Percentiles rank a stretch among this genome's conserved stretches.
Evolutionary conservation across 345 rosid species (phyloP).

Genomic region (Dimocarpus longan): DNA sequence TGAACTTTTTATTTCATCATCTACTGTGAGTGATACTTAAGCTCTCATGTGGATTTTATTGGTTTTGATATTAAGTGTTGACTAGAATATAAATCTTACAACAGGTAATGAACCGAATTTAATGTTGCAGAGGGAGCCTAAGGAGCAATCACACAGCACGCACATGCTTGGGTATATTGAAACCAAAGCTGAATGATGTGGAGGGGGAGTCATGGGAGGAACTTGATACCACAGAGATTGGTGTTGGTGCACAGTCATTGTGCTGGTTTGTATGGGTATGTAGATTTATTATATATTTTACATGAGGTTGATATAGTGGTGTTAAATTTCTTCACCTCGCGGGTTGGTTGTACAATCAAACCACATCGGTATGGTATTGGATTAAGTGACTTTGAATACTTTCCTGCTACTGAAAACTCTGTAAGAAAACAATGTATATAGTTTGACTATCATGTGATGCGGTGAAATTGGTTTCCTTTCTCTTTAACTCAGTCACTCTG

Average conservation of each 20-base stretch:
- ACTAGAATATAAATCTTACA: conserved; percentile 47
- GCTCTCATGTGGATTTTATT: conserved; percentile 1
- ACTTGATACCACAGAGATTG: conserved; percentile 67
- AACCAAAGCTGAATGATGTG: conserved; percentile 68
- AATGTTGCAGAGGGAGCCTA: conserved; percentile 88
- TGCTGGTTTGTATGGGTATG: conserved; percentile 95
- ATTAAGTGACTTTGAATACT: too few relatives aligned
- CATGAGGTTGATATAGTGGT: neutral
- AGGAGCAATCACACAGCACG: conserved; percentile 72
- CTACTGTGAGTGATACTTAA: neutral
- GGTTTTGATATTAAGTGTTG: conserved; percentile 41
- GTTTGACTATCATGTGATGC: neutral
- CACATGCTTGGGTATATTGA: conserved; percentile 62
- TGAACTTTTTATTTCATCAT: neutral
- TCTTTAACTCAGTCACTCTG: neutral
- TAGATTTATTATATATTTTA: neutral
- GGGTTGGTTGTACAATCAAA: too few relatives aligned
- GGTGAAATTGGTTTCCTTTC: neutral
- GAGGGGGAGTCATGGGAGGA: conserved; percentile 96
- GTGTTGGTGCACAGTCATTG: conserved; percentile 72
- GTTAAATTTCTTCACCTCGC: neutral
- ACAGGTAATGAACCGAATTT: conserved; percentile 65
- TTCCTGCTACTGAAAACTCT: too few relatives aligned
- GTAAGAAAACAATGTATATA: too few relatives aligned
- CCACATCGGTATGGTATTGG: too few relatives aligned